phyloP scores from a whole-genome alignment of 169 alveolate species.

The Cyclospora cayetanensis region DNA sequence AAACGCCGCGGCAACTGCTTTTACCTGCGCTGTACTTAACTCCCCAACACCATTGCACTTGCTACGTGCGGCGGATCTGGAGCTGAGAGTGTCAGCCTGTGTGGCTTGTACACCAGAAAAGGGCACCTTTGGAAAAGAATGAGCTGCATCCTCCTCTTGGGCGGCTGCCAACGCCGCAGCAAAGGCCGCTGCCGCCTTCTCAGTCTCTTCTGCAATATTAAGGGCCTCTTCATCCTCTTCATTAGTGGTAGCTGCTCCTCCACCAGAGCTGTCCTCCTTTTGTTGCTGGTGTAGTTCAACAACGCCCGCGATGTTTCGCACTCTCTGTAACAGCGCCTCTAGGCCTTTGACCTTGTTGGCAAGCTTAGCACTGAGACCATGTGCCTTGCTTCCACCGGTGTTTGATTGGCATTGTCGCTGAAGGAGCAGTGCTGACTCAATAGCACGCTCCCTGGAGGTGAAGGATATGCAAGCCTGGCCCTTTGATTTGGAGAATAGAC shows the following conservation, averaged over 20 bases:
- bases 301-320: neutral
- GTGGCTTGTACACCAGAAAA: neutral
- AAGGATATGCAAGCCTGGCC: constrained; percentile 60
- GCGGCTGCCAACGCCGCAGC: constrained; percentile 60
- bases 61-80: no score
- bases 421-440: constrained; percentile 58
- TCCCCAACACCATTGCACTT: neutral
- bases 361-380: neutral
- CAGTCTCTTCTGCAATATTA: neutral
- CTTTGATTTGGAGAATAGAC: neutral
- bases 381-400: neutral
- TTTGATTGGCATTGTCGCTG: constrained; percentile 41
- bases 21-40: neutral
- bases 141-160: constrained; percentile 40
- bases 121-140: neutral
- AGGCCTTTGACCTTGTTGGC: constrained; percentile 20
- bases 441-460: constrained; percentile 58
- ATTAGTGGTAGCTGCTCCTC: neutral
- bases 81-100: neutral
- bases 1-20: constrained; percentile 36
- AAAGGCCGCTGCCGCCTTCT: constrained; percentile 48
- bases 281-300: neutral
- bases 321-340: neutral
- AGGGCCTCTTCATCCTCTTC: constrained; percentile 9
- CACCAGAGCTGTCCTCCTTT: neutral